Conservation (phyloP, 768 basidiomycete genomes). For the Trametes villosa region DNA sequence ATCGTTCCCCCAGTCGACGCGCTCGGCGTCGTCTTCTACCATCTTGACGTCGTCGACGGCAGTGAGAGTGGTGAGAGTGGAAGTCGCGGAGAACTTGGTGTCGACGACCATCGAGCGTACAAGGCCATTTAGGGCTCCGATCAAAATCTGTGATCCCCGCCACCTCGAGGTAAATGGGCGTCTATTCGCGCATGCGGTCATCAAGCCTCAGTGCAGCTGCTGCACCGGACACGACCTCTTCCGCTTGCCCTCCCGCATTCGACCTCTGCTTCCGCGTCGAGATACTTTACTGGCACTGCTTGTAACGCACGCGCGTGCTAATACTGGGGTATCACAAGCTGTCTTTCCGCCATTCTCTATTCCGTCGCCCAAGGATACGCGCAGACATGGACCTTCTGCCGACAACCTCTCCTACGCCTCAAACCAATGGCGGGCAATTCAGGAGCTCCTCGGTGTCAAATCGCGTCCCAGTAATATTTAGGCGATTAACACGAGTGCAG, state of each 20-base stretch:
- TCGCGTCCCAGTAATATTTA: constrained; percentile 80
- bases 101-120: constrained; percentile 3
- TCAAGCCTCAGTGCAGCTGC: constrained; percentile 1
- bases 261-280: not conserved
- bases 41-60: constrained; percentile 22
- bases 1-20: constrained; percentile 71
- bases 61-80: constrained; percentile 10
- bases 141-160: constrained; percentile 4
- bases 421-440: constrained; percentile 18
- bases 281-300: not conserved
- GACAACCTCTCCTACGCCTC: constrained; percentile 25
- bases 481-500: constrained; percentile 77
- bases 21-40: constrained; percentile 72
- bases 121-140: constrained; percentile 8
- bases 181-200: constrained; percentile 11
- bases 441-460: constrained; percentile 39
- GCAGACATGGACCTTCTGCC: constrained; percentile 34
- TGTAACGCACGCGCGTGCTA: not conserved
- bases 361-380: constrained; percentile 3
- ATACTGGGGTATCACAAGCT: not conserved
- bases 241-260: not conserved
- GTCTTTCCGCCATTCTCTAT: constrained; percentile 1
- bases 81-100: constrained; percentile 9
- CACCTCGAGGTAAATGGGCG: constrained; percentile 3
- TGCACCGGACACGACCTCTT: not conserved